Conservation (phyloP, 2,329 filamentous ascomycete species). For the Aspergillus fischeri region DNA sequence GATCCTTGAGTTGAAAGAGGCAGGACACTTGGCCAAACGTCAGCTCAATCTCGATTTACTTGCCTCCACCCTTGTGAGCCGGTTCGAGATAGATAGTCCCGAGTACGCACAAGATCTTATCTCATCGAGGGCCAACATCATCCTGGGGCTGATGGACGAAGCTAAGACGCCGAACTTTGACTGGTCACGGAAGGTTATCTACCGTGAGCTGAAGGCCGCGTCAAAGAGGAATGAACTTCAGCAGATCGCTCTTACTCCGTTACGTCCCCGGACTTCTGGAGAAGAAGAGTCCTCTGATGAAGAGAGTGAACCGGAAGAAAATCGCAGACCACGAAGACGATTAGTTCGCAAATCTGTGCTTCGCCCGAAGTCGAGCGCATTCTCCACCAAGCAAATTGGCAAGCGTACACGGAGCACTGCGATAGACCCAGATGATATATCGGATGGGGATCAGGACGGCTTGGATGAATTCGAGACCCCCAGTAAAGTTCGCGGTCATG, state of each 20-base stretch:
- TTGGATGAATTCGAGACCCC: slow-evolving; percentile 30
- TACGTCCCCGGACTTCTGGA: slow-evolving; percentile 25
- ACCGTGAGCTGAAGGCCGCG: slow-evolving; percentile 37
- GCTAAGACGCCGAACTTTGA: slow-evolving; percentile 33
- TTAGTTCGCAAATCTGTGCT: slow-evolving; percentile 42
- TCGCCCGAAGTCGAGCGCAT: slow-evolving; percentile 37
- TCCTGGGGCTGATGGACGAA: slow-evolving; percentile 36
- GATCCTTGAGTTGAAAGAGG: slow-evolving; percentile 37
- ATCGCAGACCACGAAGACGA: slow-evolving; percentile 21
- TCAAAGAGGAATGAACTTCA: slow-evolving; percentile 25
- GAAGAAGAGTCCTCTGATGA: slow-evolving; percentile 31
- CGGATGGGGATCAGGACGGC: slow-evolving; percentile 30
- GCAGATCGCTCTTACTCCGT: slow-evolving; percentile 29
- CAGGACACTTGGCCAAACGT: slow-evolving; percentile 39
- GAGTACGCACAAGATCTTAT: slow-evolving; percentile 38
- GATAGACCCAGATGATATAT: slow-evolving; percentile 18
- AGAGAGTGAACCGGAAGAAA: slow-evolving; percentile 24
- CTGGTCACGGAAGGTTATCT: slow-evolving; percentile 41
- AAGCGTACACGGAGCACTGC: slow-evolving; percentile 37
- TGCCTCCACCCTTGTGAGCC: slow-evolving; percentile 27
- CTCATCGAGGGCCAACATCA: slow-evolving; percentile 25
- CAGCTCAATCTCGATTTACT: slow-evolving; percentile 36
- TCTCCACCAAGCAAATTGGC: slow-evolving; percentile 38
- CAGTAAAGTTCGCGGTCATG: slow-evolving; percentile 30
- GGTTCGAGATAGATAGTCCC: slow-evolving; percentile 30